Evolutionary conservation across 495 filamentous ascomycete genomes (phyloP), one percentile per base, ranked within the genome.

Genomic region (Penicillium cosmopolitanum): DNA sequence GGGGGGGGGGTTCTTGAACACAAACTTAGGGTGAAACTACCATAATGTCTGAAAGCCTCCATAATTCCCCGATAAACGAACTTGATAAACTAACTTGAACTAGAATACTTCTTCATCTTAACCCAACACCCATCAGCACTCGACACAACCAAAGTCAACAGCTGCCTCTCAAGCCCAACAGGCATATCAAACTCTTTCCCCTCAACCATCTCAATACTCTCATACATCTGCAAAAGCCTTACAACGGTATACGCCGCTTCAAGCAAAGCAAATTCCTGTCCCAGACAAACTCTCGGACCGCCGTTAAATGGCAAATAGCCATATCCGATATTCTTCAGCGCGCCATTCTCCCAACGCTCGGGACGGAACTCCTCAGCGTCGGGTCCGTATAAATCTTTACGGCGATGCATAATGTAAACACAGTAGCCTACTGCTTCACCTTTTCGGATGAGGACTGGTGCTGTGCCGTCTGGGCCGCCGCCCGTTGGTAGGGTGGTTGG

Each of bases 401-500:
- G 66, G 2, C 81, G 73, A 58, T 84, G 81, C 76, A 84, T 80
- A 7, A 69, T 66, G 56, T 77, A 82, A 3, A 74, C 66, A 43
- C 65, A 60, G 38, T 68, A 76, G 7, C 61, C 69, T 0, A 74
- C 62, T 6, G 75, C 23, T 82, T 88, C 66, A n/a, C 84, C 86
- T 66, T 87, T 86, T 16, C 83, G 78, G n/a, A 95, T 69, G 4
- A 84, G 79, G 12, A 95, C 65, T 0, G 89, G 89, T 28, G 79
- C 73, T 43, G 70, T 71, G 46, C 89, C 87, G 66, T 89, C 82
- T 5, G 85, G 82, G 0, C 91, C 91, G 35, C 90, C 91, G 31
- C 91, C 91, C n/a, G 66, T 69, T 1, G 91, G 91, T 19, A 94
- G 82, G 1, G 83, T 82, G 8, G 91, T 92, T 72, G 91, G n/a